phyloP scores from a whole-genome alignment of 176 grass and related monocot genomes.

The Aegilops umbellulata region DNA sequence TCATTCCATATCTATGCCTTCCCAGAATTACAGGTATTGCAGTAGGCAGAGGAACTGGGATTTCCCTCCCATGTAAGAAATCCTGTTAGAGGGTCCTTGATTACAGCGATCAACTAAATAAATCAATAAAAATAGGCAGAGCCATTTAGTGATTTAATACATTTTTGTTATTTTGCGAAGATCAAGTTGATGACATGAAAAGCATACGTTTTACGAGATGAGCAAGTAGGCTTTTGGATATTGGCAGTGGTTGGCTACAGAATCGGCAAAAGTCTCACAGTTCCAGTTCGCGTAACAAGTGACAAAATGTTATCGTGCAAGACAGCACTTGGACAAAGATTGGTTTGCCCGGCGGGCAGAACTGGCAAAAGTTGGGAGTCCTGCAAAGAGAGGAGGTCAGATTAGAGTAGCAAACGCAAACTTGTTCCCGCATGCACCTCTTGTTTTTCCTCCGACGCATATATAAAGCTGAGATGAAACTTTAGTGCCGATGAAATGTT shows the following conservation, averaged over 20 bases:
- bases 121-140: background rate
- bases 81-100: background rate
- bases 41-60: background rate
- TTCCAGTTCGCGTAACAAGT: background rate
- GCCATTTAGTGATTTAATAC: background rate
- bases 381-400: background rate
- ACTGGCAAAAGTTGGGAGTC: background rate
- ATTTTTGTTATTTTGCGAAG: background rate
- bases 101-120: background rate
- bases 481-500: background rate
- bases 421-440: constrained; percentile 1
- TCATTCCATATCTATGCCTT: background rate
- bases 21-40: background rate
- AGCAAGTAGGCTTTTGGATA: background rate
- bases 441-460: background rate
- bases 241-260: background rate
- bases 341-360: background rate
- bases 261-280: background rate
- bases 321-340: background rate
- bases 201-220: background rate
- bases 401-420: constrained; percentile 4
- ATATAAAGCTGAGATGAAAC: background rate
- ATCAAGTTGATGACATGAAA: too few relatives aligned
- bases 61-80: background rate
- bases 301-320: background rate